These are phyloP conservation scores for Pythium oligandrum DNA, from an alignment of 352 stramenopile species.

Conservation along the genomic window DNA sequence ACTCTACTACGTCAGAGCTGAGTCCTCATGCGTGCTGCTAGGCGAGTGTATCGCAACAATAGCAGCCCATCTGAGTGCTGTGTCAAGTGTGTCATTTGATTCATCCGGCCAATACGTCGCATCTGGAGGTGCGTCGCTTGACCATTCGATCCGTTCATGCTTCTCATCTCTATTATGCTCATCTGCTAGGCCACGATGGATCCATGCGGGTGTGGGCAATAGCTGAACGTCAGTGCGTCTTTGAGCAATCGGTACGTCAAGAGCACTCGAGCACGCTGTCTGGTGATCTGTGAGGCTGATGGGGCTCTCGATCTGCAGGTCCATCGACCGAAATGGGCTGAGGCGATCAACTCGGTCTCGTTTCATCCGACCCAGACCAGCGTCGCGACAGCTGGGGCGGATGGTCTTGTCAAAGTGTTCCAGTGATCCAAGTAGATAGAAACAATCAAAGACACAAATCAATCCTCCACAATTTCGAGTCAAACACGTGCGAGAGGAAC, in stretches of 20 bases:
- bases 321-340: slow-evolving; percentile 76
- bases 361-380: slow-evolving; percentile 82
- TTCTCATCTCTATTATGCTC: slow-evolving; percentile 7
- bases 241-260: slow-evolving; percentile 70
- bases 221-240: slow-evolving; percentile 77
- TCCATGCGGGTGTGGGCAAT: slow-evolving; percentile 83
- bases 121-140: slow-evolving; percentile 44
- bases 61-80: slow-evolving; percentile 76
- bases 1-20: no score
- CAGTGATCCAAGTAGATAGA: slow-evolving; percentile 31
- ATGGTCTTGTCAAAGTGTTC: slow-evolving; percentile 87
- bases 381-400: slow-evolving; percentile 70
- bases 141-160: not conserved
- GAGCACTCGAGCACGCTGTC: no score
- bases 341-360: slow-evolving; percentile 68
- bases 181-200: slow-evolving; percentile 62
- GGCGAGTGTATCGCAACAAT: slow-evolving; percentile 75
- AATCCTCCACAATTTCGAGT: slow-evolving; percentile 25
- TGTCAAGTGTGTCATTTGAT: slow-evolving; percentile 78
- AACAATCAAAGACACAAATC: not conserved
- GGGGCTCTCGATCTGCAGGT: slow-evolving; percentile 22
- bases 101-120: slow-evolving; percentile 67
- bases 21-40: slow-evolving; percentile 1
- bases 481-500: slow-evolving; percentile 18
- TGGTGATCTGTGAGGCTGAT: no score